Conservation (phyloP, 2,329 filamentous ascomycete species). For the Aspergillus intermedius region DNA sequence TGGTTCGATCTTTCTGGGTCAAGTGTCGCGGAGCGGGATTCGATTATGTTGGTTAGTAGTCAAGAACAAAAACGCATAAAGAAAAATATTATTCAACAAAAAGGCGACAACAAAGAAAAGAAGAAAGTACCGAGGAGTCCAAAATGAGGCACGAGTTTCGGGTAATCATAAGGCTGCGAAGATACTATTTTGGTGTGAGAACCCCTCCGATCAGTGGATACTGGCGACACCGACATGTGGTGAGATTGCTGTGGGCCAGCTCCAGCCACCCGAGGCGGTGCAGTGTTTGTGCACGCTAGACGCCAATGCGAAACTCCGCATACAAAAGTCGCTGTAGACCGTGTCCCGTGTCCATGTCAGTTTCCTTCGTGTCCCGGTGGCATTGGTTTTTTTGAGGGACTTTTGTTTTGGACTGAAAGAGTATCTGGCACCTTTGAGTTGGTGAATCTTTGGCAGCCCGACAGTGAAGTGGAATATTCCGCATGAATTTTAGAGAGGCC, state of each 20-base stretch:
- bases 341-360: neutral
- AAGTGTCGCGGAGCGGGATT: conserved; percentile 38
- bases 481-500: conserved; percentile 5
- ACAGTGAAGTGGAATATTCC: neutral
- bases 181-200: conserved; percentile 1
- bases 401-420: neutral
- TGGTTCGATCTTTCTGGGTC: conserved; percentile 39
- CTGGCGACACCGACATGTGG: neutral
- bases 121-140: conserved; percentile 3
- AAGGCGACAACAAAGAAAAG: neutral
- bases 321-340: too few relatives aligned
- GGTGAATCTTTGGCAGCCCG: neutral
- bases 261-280: conserved; percentile 21
- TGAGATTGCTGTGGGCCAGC: too few relatives aligned
- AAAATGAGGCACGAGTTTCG: conserved; percentile 9
- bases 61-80: neutral
- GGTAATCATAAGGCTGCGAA: conserved; percentile 1
- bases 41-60: conserved; percentile 28
- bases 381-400: neutral
- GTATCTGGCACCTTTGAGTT: neutral
- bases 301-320: too few relatives aligned
- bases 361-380: neutral
- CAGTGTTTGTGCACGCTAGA: neutral
- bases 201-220: conserved; percentile 6
- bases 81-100: conserved; percentile 2